Evolutionary conservation across 1,139 yeast genomes (phyloP), one percentile per base, ranked within the genome.

Genomic region (Komagataea norvegica): DNA sequence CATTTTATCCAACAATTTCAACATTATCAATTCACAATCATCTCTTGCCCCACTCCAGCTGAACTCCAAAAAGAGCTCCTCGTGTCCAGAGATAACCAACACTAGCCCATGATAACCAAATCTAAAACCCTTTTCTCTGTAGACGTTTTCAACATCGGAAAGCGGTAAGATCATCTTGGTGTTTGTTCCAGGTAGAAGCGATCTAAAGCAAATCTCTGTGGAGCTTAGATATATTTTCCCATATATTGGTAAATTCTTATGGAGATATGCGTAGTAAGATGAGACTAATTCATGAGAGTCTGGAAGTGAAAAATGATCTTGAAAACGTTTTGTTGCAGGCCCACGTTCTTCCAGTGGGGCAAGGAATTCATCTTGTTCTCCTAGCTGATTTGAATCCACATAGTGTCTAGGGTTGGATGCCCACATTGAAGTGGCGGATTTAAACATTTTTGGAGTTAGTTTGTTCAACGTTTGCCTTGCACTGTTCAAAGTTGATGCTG

Each of bases 91-190:
- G 4, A 85, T 71, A 0, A 77, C 74, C 19, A 88, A 52, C 1
- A 76, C 81, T 36, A 88, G 62, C 1, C 93, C 91, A 18, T 77
- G 74, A 55, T 82, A 83, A 0, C 77, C 77, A 58, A 78, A 76
- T 41, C 79, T 59, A 51, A 77, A 76, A 0, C 87, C 88, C 34
- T 72, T 73, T 48, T 80, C 88, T 45, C 72, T 73, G 36, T 71
- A 69, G 38, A 82, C 81, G 36, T 72, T 75, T 51, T 82, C 93
- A 23, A 89, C 65, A 51, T 85, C 93, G 14, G 56, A 53, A 33
- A 84, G 61, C 0, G 97, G 97, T 13, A 89, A 59, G n/a, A 87
- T 76, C 95, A 89, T 86, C 44, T 74, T 74, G 2, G 94, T 82
- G 28, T 75, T 72, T 0, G 83, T 72, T 0, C 95, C 95, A 0